Evolutionary conservation across 1,284 basidiomycete genomes (phyloP).

Genomic region (Ganoderma leucocontextum): DNA sequence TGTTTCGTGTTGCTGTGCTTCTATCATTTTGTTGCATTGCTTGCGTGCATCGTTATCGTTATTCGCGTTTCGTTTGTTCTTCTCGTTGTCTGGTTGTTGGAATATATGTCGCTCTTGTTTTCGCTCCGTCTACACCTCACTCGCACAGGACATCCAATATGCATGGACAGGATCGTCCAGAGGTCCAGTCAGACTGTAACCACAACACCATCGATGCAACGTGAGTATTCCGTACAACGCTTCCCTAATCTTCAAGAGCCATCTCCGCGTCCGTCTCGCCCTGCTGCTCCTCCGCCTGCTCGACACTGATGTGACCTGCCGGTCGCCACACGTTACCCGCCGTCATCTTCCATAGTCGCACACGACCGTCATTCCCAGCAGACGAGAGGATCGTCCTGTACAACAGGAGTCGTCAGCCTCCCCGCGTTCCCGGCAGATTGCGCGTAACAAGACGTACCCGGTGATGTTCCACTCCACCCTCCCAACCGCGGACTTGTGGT

Average conservation of each 20-base stretch:
- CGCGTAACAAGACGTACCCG: constrained; percentile 58
- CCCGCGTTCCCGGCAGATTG: constrained; percentile 20
- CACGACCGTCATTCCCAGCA: constrained; percentile 88
- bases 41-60: constrained; percentile 8
- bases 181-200: background rate
- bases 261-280: constrained; percentile 49
- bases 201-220: background rate
- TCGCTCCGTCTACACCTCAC: background rate
- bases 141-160: background rate
- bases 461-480: constrained; percentile 90
- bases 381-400: constrained; percentile 87
- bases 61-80: constrained; percentile 9
- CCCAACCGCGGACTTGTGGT: constrained; percentile 77
- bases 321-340: constrained; percentile 78
- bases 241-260: constrained; percentile 37
- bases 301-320: constrained; percentile 80
- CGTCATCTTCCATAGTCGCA: constrained; percentile 89
- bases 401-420: constrained; percentile 2
- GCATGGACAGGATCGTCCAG: background rate
- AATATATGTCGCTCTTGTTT: background rate
- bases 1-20: background rate
- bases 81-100: background rate
- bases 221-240: too few relatives aligned
- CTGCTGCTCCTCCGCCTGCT: constrained; percentile 69
- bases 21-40: background rate